Evolutionary conservation across 1,284 basidiomycete species (phyloP), one percentile per base, ranked within the genome.

Genomic region (Heterobasidion occidentale): DNA sequence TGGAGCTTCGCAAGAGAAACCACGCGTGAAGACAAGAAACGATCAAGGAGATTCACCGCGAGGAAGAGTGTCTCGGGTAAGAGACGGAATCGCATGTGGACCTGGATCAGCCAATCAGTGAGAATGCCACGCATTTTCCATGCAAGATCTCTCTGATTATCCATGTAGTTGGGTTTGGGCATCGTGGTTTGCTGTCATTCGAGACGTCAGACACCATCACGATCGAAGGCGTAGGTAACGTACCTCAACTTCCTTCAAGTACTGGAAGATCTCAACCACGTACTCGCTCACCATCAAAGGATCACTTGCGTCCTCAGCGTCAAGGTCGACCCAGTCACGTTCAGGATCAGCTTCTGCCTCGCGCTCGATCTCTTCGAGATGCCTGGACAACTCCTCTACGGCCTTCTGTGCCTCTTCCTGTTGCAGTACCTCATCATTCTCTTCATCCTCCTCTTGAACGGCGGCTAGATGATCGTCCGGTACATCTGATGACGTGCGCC

Each of bases 241-340:
- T 50, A 88, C 86, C 77, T 88, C 86, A 54, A 81, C 71, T 60
- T 84, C 74, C 69, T 90, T 89, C 75, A 98, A 83, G 75, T 99
- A 98, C 53, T 88, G 76, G 73, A 97, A 97, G 58, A 98, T 96
- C 60, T 98, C 97, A 33, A 80, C 77, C 55, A 97, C 95, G 68
- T 99, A 99, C 73, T 98, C 94, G 73, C 87, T 90, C 59, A 97
- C 95, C 95, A 98, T 98, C 59, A 92, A 74, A 14, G 95, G 95
- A 69, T 99, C 96, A 57, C 94, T 93, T n/a, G 74, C 80, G 67
- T 99, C 96, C 56, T 94, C 95, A 3, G 85, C 88, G 65, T 98
- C 96, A 17, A 98, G 79, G 68, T 98, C 94, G 36, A 90, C 88
- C 94, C 88, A 90, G 20, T 76, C 67, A n/a, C 78, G 73, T 19